These are phyloP conservation scores for Euptelea pleiosperma DNA, from an alignment of 164 flowering plant species.

Conservation along the genomic window DNA sequence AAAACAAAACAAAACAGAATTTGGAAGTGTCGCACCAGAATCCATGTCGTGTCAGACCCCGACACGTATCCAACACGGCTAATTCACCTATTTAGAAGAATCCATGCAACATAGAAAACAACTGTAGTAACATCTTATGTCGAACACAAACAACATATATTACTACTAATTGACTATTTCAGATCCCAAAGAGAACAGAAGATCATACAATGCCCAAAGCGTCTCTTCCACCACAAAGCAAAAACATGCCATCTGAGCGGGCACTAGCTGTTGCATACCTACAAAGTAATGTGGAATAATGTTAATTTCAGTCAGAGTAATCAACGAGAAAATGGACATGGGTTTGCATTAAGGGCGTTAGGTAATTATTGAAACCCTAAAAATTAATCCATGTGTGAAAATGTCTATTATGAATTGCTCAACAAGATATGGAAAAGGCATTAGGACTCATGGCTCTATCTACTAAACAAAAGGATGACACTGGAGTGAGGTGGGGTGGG, in stretches of 20 bases:
- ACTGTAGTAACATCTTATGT: too few species aligned
- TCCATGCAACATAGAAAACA: too few species aligned
- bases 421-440: background rate
- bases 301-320: background rate
- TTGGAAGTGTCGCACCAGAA: too few species aligned
- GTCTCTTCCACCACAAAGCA: slow-evolving; percentile 99
- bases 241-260: slow-evolving; percentile 96
- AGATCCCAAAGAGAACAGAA: background rate
- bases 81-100: too few species aligned
- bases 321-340: background rate
- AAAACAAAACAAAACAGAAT: too few species aligned
- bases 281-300: slow-evolving; percentile 13
- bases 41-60: too few species aligned
- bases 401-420: background rate
- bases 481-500: too few species aligned
- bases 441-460: background rate
- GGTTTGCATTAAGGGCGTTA: background rate
- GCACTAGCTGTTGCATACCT: slow-evolving; percentile 99
- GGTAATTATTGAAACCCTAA: background rate
- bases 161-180: background rate
- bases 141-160: background rate
- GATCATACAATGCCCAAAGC: slow-evolving; percentile 69
- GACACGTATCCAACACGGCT: too few species aligned
- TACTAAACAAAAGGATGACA: too few species aligned
- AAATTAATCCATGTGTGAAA: background rate